Base-by-base conservation (phyloP, 306 rosid genomes). In the Castanea crenata region DNA sequence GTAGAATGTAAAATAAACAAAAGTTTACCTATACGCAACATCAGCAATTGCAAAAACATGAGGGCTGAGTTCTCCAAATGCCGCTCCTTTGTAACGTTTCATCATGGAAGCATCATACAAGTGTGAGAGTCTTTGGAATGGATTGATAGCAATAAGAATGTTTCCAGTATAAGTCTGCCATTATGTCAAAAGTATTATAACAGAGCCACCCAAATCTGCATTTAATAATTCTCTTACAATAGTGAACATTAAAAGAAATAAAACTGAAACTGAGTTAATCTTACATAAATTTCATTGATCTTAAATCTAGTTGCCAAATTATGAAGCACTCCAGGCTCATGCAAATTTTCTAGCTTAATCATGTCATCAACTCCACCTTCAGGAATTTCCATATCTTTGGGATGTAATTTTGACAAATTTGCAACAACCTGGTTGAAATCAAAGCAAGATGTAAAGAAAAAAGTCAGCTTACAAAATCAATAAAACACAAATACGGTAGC, bases 111-210 rank as follows among this genome's bases (percentile, higher is more conserved):
- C 78, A 78, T 91, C 92, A 82, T 91, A 92, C 56, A 92, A 80
- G 74, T 90, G 82, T 74, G 90, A 61, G 63, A 92, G 91, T 77
- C 76, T 87, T 86, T 88, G 95, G 81, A 92, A 94, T 59, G 99
- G 99, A 87, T 94, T 94, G 85, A 94, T 87, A 34, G 99, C 95
- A 75, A 94, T 94, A 83, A 92, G 97, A 90, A 94, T 92, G 86
- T 92, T 92, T 80, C 99, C 99, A 0, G 97, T 85, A 79, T 92
- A 92, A 72, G 99, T 92, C 99, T 94, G 97, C 84, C 84, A 84
- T 55, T 62, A 87, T 80, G 78, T 80, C 77, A 85, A 84, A 84
- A 81, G 58, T 82, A 81, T 86, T 83, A 85, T 73, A 75, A 73
- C 74, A 84, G 74, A 77, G 76, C 81, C 69, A 23, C 78, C 79